A percentile compares a stretch with the other conserved stretches of the same genome.
These are phyloP conservation scores for Pichia kudriavzevii DNA, from an alignment of 1,139 yeast species.

Conservation along the genomic window DNA sequence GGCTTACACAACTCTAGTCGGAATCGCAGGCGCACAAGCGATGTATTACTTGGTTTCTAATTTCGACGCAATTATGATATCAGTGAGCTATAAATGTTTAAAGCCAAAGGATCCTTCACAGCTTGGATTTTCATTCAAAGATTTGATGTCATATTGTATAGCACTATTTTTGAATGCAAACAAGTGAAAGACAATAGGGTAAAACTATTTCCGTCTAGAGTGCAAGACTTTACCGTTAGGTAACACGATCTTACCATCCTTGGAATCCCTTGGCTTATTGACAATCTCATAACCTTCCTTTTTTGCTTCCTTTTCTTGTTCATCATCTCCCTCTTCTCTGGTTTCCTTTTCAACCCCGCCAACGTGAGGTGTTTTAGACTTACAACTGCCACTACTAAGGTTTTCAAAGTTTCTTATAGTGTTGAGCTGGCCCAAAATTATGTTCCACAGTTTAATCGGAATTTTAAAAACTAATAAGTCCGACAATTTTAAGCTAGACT, in stretches of 20 bases:
- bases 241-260: constrained; percentile 4
- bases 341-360: not conserved
- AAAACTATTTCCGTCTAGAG: constrained; percentile 8
- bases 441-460: constrained; percentile 3
- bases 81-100: constrained; percentile 1
- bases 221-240: constrained; percentile 12
- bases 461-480: constrained; percentile 5
- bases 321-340: not conserved
- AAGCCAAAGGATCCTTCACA: constrained; percentile 2
- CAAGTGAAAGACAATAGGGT: not conserved
- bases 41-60: constrained; percentile 1
- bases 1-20: constrained; percentile 1
- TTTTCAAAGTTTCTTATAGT: not conserved
- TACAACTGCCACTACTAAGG: not conserved
- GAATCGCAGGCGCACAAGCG: constrained; percentile 1
- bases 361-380: not conserved
- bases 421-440: not conserved
- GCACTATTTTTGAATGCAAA: too few species aligned
- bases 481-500: constrained; percentile 1
- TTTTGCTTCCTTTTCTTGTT: not conserved
- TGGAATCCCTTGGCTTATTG: not conserved
- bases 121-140: too few species aligned
- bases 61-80: constrained; percentile 1
- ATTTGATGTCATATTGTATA: too few species aligned
- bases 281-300: not conserved